phyloP scores from a whole-genome alignment of 2,329 filamentous ascomycete genomes.

The Trichoderma oligosporum region DNA sequence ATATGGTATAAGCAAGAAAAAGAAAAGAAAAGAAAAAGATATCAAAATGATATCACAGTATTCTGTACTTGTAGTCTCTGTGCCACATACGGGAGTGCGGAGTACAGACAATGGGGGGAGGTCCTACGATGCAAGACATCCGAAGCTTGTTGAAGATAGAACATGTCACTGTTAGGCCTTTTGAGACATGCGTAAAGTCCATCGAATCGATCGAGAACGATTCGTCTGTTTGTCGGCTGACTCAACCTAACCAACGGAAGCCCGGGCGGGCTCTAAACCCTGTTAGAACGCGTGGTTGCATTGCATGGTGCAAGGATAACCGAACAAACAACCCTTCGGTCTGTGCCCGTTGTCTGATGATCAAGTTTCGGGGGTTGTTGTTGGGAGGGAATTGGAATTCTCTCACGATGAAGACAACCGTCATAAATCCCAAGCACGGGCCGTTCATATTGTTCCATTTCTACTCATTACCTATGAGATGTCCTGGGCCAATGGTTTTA shows the following conservation, averaged over 20 bases:
- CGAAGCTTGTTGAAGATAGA: background rate
- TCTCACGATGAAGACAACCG: background rate
- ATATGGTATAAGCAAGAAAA: background rate
- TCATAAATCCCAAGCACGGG: background rate
- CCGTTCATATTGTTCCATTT: background rate
- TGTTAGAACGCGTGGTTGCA: slow-evolving; percentile 2
- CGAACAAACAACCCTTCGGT: slow-evolving; percentile 14
- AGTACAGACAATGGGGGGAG: background rate
- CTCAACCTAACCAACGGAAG: background rate
- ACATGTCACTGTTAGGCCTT: background rate
- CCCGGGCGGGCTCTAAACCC: slow-evolving; percentile 2
- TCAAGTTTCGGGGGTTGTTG: background rate
- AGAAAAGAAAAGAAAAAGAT: too few species aligned
- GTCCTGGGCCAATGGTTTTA: background rate
- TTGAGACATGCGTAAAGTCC: too few species aligned
- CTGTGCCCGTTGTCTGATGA: slow-evolving; percentile 14
- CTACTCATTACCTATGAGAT: too few species aligned
- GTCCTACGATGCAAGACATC: background rate
- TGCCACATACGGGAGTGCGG: too few species aligned
- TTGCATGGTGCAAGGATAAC: slow-evolving; percentile 12
- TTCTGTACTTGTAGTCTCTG: too few species aligned
- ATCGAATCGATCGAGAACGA: background rate
- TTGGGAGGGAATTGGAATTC: background rate
- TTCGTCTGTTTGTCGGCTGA: slow-evolving; percentile 8
- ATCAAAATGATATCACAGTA: too few species aligned